A percentile compares a stretch with the other conserved stretches of the same genome.
Evolutionary conservation across 306 rosid species (phyloP).

Genomic region (Ammopiptanthus mongolicus): DNA sequence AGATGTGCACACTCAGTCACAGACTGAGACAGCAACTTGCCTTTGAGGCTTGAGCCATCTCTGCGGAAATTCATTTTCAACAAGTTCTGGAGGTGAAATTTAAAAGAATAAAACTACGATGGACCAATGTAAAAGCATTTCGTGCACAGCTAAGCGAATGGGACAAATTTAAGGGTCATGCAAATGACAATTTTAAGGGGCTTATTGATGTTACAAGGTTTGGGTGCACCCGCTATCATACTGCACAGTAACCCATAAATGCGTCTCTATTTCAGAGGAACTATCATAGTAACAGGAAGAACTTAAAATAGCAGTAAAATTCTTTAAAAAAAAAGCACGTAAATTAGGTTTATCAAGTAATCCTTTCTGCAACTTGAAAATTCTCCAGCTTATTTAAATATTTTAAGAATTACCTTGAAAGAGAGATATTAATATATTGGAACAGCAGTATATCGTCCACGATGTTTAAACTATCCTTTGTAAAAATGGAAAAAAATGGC

Average conservation of each 20-base stretch:
- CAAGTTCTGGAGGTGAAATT: background rate
- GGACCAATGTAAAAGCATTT: background rate
- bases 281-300: background rate
- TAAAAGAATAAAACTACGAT: background rate
- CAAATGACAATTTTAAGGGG: background rate
- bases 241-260: background rate
- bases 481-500: background rate
- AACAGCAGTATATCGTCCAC: background rate
- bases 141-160: background rate
- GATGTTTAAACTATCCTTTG: background rate
- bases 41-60: background rate
- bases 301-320: background rate
- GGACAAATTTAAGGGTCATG: background rate
- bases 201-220: background rate
- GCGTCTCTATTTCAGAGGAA: background rate
- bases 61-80: background rate
- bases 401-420: background rate
- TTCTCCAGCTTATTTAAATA: background rate
- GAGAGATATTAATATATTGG: background rate
- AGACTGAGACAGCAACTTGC: slow-evolving; percentile 13
- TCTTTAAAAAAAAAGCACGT: background rate
- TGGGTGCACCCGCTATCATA: background rate
- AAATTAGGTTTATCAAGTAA: background rate
- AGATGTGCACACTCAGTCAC: background rate
- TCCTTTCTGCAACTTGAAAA: background rate